phyloP scores from a whole-genome alignment of 345 rosid species.

The Citrus australasica region DNA sequence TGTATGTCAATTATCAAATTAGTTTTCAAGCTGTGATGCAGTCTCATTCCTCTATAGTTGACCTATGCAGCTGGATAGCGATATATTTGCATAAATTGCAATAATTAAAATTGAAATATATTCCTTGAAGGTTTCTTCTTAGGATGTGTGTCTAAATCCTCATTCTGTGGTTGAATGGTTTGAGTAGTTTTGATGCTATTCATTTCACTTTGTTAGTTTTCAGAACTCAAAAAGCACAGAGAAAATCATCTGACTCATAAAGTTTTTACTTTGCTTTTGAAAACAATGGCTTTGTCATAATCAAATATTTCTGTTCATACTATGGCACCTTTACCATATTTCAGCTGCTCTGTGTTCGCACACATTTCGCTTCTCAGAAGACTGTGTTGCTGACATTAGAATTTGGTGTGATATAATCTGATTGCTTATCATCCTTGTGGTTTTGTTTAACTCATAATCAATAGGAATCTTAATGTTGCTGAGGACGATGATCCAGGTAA shows the following conservation, averaged over 20 bases:
- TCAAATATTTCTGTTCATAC: not conserved
- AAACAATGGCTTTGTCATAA: not conserved
- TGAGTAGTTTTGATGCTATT: not conserved
- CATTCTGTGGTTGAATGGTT: not conserved
- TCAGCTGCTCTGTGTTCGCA: not conserved
- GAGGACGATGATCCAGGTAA: conserved; percentile 70
- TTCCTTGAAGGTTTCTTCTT: not conserved
- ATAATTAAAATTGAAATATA: not conserved
- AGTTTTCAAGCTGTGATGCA: not conserved
- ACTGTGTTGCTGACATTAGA: conserved; percentile 5
- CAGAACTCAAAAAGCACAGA: not conserved
- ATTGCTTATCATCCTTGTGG: conserved; percentile 13
- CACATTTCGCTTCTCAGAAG: not conserved
- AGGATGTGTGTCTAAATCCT: not conserved
- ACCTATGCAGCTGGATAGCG: not conserved
- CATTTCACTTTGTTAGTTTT: not conserved
- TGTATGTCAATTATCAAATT: not conserved
- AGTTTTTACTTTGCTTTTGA: not conserved
- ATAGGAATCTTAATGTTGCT: conserved; percentile 83
- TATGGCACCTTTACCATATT: not conserved
- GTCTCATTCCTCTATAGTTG: not conserved
- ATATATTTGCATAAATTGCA: not conserved
- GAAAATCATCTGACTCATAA: not conserved
- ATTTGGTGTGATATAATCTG: conserved; percentile 6
- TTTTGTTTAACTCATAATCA: conserved; percentile 23